These are phyloP conservation scores for Chlorella sorokiniana DNA, from an alignment of 139 green algal species.

Conservation along the genomic window DNA sequence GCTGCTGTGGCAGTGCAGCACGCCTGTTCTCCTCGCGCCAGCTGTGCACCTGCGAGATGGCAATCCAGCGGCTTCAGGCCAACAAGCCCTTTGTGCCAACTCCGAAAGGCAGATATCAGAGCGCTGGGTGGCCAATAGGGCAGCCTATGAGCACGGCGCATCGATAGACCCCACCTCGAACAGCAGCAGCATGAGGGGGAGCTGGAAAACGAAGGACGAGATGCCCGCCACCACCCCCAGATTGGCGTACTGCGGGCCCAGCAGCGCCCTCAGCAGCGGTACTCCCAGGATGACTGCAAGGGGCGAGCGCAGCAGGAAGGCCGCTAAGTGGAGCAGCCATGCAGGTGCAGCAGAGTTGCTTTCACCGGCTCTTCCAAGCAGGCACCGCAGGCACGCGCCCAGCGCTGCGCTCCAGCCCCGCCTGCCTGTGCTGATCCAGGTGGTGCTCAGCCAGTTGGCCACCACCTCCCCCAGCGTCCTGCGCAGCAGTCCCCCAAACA, in stretches of 20 bases:
- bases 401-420: too few species aligned
- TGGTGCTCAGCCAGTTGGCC: conserved; percentile 36
- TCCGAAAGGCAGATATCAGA: background rate
- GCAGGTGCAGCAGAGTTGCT: background rate
- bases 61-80: background rate
- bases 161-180: conserved; percentile 26
- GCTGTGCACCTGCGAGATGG: background rate
- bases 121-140: background rate
- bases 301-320: background rate
- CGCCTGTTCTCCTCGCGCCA: conserved; percentile 18
- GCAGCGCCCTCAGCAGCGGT: conserved; percentile 36
- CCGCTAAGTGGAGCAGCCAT: too few species aligned
- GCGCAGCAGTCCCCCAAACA: conserved; percentile 7
- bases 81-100: background rate
- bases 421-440: conserved; percentile 43
- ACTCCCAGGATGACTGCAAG: conserved; percentile 40
- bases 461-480: conserved; percentile 31
- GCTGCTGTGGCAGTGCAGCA: background rate
- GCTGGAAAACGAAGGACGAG: conserved; percentile 51
- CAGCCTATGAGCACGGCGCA: background rate
- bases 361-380: too few species aligned
- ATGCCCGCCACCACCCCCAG: conserved; percentile 46
- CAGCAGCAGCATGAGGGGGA: conserved; percentile 50
- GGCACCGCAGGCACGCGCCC: too few species aligned
- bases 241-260: conserved; percentile 31